Base-by-base conservation (phyloP, 139 green algal genomes). In the Chlamydomonas sphaeroides region DNA sequence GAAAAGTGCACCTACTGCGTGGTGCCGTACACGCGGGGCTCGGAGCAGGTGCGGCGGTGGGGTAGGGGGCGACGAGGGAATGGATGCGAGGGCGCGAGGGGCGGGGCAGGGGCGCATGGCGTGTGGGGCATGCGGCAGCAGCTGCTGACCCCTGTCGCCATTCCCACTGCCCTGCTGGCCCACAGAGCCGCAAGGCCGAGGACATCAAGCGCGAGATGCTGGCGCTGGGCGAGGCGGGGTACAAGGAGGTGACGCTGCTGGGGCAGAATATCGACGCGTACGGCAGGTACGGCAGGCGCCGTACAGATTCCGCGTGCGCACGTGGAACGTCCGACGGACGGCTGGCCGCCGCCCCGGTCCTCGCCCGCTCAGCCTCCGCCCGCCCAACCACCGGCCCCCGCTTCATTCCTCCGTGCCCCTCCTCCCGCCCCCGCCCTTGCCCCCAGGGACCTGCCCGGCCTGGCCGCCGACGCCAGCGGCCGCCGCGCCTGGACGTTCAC, bases 1-100 rank as follows among this genome's bases (percentile, higher is more conserved):
- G 97, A 99, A 69, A 93, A 92, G 67, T 99, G 97, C 92, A 96
- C 95, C 32, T 99, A 99, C 92, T 99, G 97, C 86, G 96, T 99
- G 68, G 97, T 99, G 87, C 97, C 97, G 53, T 95, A 93, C 87
- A 97, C 94, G 32, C 86, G 96, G 10, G 97, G 97, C n/a, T 23
- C 88, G 62, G 97, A 99, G 91, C 96, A 99, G 91, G n/a, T n/a
- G n/a, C n/a, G n/a, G n/a, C n/a, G n/a, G n/a, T n/a, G n/a, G n/a
- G n/a, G n/a, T n/a, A n/a, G n/a, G n/a, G n/a, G n/a, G n/a, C n/a
- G n/a, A n/a, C n/a, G n/a, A n/a, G n/a, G n/a, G n/a, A n/a, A n/a
- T n/a, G n/a, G n/a, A n/a, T n/a, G n/a, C n/a, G n/a, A n/a, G n/a
- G n/a, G n/a, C n/a, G n/a, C n/a, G n/a, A n/a, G n/a, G n/a, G n/a